Base-by-base conservation (phyloP, 2,329 filamentous ascomycete species). In the Cordyceps fumosorosea region DNA sequence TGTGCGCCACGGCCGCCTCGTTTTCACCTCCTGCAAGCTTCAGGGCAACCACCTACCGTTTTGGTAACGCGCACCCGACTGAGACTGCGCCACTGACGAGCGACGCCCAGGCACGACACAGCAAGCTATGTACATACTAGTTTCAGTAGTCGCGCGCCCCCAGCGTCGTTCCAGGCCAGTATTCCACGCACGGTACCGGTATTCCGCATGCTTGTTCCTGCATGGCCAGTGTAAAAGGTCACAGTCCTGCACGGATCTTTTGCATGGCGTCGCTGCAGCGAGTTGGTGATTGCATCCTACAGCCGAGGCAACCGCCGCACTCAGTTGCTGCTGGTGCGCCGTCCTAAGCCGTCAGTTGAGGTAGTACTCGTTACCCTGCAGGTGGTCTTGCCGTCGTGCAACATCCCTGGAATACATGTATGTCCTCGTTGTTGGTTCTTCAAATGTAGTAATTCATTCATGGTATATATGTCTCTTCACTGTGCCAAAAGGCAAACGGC, bases 401-500 rank as follows among this genome's bases (percentile, higher is more conserved):
- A 42, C 40, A 42, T 42, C 11, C 34, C n/a, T n/a, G n/a, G n/a
- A n/a, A n/a, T n/a, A n/a, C n/a, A n/a, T n/a, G n/a, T n/a, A n/a
- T n/a, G 12, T 14, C 40, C 12, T 18, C 11, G n/a, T 45, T 20
- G n/a, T 45, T 20, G n/a, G 42, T 48, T 58, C 12, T 26, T 47
- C 40, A 48, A 48, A 52, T n/a, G 18, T 32, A 16, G 22, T 32
- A 22, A 40, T 52, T 52, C 48, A 52, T 59, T 59, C 56, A 52
- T 59, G 56, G 47, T 52, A 59, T 53, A 53, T 59, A 52, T 59
- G 5, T 44, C 24, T 59, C 56, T 32, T 45, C 34, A 52, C 20
- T 51, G 29, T 58, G 45, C 56, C 57, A 54, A 45, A 54, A 53
- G 22, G 22, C 48, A 54, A 40, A 32, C 51, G 12, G 29, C 42